Conservation (phyloP, 2,329 filamentous ascomycete genomes). For the Allantophomopsis cytisporea region DNA sequence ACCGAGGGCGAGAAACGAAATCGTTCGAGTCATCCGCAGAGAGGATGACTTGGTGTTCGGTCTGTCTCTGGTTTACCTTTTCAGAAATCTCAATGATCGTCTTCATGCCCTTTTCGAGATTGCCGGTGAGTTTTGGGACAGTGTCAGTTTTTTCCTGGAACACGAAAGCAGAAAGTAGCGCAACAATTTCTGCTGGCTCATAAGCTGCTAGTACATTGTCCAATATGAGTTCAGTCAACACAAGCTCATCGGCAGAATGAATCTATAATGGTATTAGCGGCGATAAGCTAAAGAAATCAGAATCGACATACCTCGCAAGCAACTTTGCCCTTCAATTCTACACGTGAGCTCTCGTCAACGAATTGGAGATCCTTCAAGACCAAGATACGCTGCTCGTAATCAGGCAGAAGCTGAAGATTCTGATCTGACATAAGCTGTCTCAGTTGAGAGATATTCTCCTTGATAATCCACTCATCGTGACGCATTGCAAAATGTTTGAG, state of each 20-base stretch:
- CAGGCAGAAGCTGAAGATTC: constrained; percentile 86
- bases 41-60: constrained; percentile 81
- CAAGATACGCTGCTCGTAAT: constrained; percentile 89
- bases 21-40: constrained; percentile 85
- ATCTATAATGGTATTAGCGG: constrained; percentile 33
- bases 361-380: constrained; percentile 88
- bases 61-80: constrained; percentile 84
- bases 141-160: constrained; percentile 93
- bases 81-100: constrained; percentile 85
- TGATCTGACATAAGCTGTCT: constrained; percentile 89
- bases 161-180: constrained; percentile 84
- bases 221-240: constrained; percentile 88
- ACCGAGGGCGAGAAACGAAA: constrained; percentile 74
- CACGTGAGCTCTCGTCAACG: constrained; percentile 73
- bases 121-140: constrained; percentile 67
- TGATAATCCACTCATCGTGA: constrained; percentile 92
- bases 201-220: constrained; percentile 94
- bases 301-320: constrained; percentile 58
- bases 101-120: constrained; percentile 68
- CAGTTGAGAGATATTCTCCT: constrained; percentile 80
- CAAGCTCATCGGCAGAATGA: constrained; percentile 90
- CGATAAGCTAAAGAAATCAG: constrained; percentile 3
- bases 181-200: constrained; percentile 92
- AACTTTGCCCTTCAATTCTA: constrained; percentile 95
- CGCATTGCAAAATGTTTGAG: constrained; percentile 92